A percentile compares a stretch with the other conserved stretches of the same genome.
phyloP scores from a whole-genome alignment of 1,284 basidiomycete genomes.

The Ceratobasidium sp. region DNA sequence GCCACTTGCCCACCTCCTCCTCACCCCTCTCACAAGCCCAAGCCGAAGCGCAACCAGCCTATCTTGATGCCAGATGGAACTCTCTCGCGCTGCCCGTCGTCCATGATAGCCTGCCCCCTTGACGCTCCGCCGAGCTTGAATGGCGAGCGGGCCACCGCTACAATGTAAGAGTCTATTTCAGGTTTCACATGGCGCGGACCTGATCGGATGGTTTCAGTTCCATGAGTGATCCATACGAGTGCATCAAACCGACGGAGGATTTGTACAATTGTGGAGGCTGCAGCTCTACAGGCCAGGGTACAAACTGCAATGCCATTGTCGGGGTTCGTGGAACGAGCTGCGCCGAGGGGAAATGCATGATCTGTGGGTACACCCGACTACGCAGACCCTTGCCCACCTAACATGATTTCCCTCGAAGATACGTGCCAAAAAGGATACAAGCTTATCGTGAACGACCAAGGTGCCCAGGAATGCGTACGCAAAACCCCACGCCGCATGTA shows the following conservation, averaged over 20 bases:
- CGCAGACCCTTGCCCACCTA: not conserved
- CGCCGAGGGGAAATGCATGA: constrained; percentile 22
- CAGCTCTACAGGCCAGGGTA: constrained; percentile 7
- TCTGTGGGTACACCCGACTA: constrained; percentile 1
- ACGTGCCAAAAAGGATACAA: constrained; percentile 26
- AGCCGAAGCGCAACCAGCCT: constrained; percentile 22
- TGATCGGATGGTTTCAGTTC: not conserved
- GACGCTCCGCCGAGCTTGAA: constrained; percentile 12
- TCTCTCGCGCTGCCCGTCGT: constrained; percentile 17
- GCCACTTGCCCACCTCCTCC: constrained; percentile 10
- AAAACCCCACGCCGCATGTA: constrained; percentile 23
- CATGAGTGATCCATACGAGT: constrained; percentile 24
- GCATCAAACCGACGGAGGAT: constrained; percentile 33
- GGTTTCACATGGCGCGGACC: not conserved
- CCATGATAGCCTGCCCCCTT: constrained; percentile 32
- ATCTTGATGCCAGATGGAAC: constrained; percentile 17
- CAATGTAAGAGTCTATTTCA: constrained; percentile 2
- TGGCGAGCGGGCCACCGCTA: constrained; percentile 17
- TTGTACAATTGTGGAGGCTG: too few species aligned
- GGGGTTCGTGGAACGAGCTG: constrained; percentile 29
- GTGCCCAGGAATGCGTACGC: constrained; percentile 21
- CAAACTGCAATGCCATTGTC: not conserved
- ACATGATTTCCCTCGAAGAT: not conserved
- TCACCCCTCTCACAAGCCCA: constrained; percentile 19
- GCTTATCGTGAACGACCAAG: not conserved